Base-by-base conservation (phyloP, 768 basidiomycete species). In the Macrocybe gigantea region DNA sequence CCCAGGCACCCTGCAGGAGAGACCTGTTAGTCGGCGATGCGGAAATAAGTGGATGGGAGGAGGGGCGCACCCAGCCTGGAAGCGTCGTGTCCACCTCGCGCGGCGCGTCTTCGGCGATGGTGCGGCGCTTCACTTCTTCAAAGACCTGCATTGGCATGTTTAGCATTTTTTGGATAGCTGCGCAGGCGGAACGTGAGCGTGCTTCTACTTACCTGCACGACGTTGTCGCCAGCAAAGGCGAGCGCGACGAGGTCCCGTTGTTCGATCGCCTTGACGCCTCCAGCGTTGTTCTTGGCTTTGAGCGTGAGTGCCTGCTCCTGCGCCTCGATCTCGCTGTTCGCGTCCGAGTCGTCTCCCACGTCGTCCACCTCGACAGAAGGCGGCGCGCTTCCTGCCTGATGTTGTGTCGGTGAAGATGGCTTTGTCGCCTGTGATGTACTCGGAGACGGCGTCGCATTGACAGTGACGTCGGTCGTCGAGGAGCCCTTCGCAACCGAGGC, bases 201-300 rank as follows among this genome's bases (percentile, higher is more conserved):
- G 9, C 13, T 15, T 8, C 35, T 13, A 60, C 82, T 33, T 57
- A 92, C 92, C 67, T 88, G 83, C 5, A 96, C 83, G 32, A 98
- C 95, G 54, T 98, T 91, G 64, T 99, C 96, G 2, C 93, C 94
- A 1, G 94, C 95, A 69, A 99, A 99, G 0, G 96, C 96, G 47
- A 83, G 82, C 1, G 93, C 89, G 9, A 99, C 93, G 9, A 98
- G 73, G 54, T 98, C 93, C 35, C 90, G 77, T 64, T 98, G 95
- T 62, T 88, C 75, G 67, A 97, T 93, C 0, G 88, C 87, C 45
- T 75, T 78, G 0, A 79, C 61, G 15, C 69, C 70, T 54, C 58
- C 71, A 45, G 44, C 66, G 61, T 72, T 80, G 48, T 61, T 70
- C 59, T 75, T 82, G 38, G 64, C 59, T 54, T 69, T 79, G 45